These are phyloP conservation scores for Chytriomyces confervae DNA, from an alignment of 192 early-diverging fungal genomes.

Conservation along the genomic window DNA sequence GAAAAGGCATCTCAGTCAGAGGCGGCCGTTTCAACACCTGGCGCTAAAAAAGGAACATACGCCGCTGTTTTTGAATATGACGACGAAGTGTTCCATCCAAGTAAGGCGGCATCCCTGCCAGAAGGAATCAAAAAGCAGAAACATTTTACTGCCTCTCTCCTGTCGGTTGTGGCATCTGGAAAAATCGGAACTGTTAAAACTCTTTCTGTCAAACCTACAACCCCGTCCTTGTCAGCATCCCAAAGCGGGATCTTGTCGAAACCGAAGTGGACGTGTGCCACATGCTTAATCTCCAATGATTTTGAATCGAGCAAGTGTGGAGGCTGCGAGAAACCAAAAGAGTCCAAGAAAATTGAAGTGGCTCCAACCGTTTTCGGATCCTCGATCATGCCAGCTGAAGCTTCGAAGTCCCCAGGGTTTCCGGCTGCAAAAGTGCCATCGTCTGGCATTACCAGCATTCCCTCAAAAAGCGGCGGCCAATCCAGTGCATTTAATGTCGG, in stretches of 20 bases:
- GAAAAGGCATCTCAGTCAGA: background rate
- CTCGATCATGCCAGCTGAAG: background rate
- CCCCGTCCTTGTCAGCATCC: background rate
- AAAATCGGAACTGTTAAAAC: background rate
- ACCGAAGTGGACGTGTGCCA: constrained; percentile 14
- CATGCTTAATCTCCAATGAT: constrained; percentile 10
- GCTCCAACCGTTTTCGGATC: constrained; percentile 8
- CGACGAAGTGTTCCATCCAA: constrained; percentile 21
- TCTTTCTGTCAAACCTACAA: background rate
- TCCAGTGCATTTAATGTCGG: background rate
- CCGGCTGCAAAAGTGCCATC: background rate
- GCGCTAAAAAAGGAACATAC: background rate
- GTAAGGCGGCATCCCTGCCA: background rate
- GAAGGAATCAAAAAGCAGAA: constrained; percentile 1
- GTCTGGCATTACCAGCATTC: background rate
- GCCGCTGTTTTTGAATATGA: constrained; percentile 13
- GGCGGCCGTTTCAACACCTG: background rate
- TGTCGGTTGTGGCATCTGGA: background rate
- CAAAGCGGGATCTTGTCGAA: background rate
- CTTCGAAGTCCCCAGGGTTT: background rate
- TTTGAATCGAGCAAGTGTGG: background rate
- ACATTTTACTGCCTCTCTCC: background rate
- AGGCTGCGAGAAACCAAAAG: constrained; percentile 1
- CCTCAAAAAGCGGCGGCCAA: background rate
- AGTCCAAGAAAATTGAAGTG: background rate